A percentile compares a stretch with the other conserved stretches of the same genome.
phyloP scores from a whole-genome alignment of 495 filamentous ascomycete species.

The Penicillium egyptiacum region DNA sequence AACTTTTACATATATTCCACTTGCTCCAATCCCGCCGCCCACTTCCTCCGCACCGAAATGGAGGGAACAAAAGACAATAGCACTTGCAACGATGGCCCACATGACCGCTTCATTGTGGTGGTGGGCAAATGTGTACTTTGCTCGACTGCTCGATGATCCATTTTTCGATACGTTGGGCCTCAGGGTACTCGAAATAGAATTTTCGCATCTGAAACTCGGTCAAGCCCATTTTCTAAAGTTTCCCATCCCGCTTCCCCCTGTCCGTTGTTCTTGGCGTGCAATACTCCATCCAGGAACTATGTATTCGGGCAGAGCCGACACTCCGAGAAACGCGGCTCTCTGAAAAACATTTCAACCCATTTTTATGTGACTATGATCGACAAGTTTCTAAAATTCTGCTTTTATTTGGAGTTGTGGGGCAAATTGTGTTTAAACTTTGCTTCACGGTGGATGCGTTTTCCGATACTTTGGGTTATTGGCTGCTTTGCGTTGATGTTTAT shows the following conservation, averaged over 20 bases:
- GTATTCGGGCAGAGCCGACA: constrained; percentile 21
- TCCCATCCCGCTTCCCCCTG: constrained; percentile 10
- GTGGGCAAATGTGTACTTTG: constrained; percentile 67
- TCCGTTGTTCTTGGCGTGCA: constrained; percentile 16
- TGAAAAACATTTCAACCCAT: constrained; percentile 13
- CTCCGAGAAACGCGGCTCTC: constrained; percentile 15
- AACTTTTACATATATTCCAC: constrained; percentile 76
- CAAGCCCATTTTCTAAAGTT: constrained; percentile 8
- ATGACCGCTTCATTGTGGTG: constrained; percentile 71
- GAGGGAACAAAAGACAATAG: constrained; percentile 62
- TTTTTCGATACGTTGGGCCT: not conserved
- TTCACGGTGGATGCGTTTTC: constrained; percentile 3
- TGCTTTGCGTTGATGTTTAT: constrained; percentile 1
- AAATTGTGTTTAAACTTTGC: constrained; percentile 20
- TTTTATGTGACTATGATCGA: constrained; percentile 24
- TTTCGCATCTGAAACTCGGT: constrained; percentile 4
- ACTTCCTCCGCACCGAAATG: constrained; percentile 65
- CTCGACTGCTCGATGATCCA: constrained; percentile 16
- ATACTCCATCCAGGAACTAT: constrained; percentile 19
- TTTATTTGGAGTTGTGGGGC: constrained; percentile 6
- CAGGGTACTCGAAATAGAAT: constrained; percentile 5
- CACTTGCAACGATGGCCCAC: constrained; percentile 62
- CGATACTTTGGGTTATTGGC: constrained; percentile 15
- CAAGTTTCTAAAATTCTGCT: constrained; percentile 13
- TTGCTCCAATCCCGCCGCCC: constrained; percentile 63